A percentile compares a stretch with the other conserved stretches of the same genome.
phyloP scores from a whole-genome alignment of 129 eudicot species.

The Artemisia tridentata region DNA sequence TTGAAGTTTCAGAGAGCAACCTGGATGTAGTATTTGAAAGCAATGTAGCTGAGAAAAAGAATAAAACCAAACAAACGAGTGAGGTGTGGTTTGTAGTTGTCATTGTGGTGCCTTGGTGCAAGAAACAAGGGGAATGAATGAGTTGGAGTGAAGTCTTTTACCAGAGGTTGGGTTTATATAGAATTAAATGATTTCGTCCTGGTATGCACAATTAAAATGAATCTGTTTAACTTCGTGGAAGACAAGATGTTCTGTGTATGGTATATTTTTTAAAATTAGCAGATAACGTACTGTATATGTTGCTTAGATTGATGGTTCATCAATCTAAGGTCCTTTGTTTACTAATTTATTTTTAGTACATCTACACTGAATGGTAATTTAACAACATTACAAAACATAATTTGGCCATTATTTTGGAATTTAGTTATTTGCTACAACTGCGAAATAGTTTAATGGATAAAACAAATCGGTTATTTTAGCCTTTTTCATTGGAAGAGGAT shows the following conservation, averaged over 20 bases:
- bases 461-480: too few relatives aligned
- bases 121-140: not conserved
- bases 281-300: not conserved
- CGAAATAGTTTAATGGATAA: too few relatives aligned
- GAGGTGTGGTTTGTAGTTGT: constrained; percentile 5
- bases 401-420: too few relatives aligned
- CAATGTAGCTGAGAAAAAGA: constrained; percentile 10
- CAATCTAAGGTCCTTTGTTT: not conserved
- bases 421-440: too few relatives aligned
- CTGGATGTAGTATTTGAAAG: constrained; percentile 17
- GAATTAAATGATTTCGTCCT: not conserved
- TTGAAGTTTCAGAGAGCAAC: constrained; percentile 24
- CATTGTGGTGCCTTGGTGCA: constrained; percentile 1
- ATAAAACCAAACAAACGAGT: constrained; percentile 2
- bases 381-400: too few relatives aligned
- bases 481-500: too few relatives aligned
- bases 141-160: not conserved
- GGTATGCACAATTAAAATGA: too few relatives aligned
- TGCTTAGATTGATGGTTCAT: constrained; percentile 5
- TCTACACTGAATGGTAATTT: too few relatives aligned
- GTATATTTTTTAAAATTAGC: not conserved
- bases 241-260: constrained; percentile 9
- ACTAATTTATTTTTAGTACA: not conserved
- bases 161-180: not conserved
- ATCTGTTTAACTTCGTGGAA: constrained; percentile 16